phyloP scores from a whole-genome alignment of 1,139 yeast species.

The Blastobotrys apis region DNA sequence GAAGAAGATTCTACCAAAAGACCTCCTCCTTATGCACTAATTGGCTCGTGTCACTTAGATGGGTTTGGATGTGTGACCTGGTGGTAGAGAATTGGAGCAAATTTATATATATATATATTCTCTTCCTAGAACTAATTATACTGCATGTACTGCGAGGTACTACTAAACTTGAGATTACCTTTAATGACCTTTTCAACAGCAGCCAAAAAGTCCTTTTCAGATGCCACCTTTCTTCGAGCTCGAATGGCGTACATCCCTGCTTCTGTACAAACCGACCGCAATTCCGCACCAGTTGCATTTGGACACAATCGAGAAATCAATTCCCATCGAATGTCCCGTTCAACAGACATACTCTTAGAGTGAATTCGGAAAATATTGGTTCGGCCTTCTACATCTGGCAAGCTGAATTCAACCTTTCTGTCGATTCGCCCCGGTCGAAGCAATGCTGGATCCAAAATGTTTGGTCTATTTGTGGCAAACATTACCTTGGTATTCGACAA shows the following conservation, averaged over 20 bases:
- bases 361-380: constrained; percentile 96
- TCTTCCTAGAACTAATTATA: constrained; percentile 63
- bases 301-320: constrained; percentile 95
- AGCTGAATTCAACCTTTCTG: constrained; percentile 92
- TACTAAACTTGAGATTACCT: constrained; percentile 96
- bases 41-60: constrained; percentile 91
- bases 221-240: constrained; percentile 95
- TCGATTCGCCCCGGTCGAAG: constrained; percentile 98
- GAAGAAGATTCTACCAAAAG: constrained; percentile 36
- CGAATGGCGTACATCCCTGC: constrained; percentile 99
- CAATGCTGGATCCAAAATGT: constrained; percentile 94
- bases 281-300: constrained; percentile 96
- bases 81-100: constrained; percentile 81
- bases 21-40: constrained; percentile 70
- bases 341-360: constrained; percentile 94
- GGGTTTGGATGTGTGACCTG: constrained; percentile 95
- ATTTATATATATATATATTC: not conserved
- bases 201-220: constrained; percentile 93
- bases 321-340: constrained; percentile 97
- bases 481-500: constrained; percentile 97
- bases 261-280: constrained; percentile 93
- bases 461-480: constrained; percentile 99
- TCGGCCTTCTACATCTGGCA: constrained; percentile 96
- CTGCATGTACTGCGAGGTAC: constrained; percentile 97
- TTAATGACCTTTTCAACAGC: constrained; percentile 98